Conservation (phyloP, 192 early-diverging fungal genomes). For the Backusella westeae region DNA sequence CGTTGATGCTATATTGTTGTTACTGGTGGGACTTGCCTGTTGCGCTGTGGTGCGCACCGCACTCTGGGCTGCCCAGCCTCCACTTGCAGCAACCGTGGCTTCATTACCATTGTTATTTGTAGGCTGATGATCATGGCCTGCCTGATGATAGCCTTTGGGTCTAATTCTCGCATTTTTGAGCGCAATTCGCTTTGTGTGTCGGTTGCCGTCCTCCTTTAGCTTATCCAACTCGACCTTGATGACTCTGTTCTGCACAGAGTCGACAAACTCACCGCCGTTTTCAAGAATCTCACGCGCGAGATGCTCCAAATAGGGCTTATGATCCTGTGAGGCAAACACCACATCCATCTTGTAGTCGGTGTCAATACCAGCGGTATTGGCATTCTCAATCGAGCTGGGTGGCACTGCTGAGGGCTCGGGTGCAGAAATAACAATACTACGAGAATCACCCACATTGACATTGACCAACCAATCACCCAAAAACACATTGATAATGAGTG, state of each 20-base stretch:
- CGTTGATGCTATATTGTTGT: background rate
- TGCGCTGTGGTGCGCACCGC: conserved; percentile 21
- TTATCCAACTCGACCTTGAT: conserved; percentile 51
- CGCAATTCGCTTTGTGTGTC: conserved; percentile 39
- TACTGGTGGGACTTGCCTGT: background rate
- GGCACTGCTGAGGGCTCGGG: conserved; percentile 6
- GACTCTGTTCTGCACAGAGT: conserved; percentile 50
- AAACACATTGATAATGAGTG: conserved; percentile 54
- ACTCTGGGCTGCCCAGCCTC: conserved; percentile 15
- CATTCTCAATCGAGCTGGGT: conserved; percentile 12
- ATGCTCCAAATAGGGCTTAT: conserved; percentile 57
- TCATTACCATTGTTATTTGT: background rate
- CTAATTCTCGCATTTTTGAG: conserved; percentile 60
- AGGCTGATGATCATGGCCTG: conserved; percentile 12
- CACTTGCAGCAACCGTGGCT: background rate
- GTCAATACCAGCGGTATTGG: conserved; percentile 21
- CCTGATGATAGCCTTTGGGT: conserved; percentile 39
- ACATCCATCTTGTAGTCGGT: conserved; percentile 46
- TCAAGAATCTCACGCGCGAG: conserved; percentile 52
- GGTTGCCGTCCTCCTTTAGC: conserved; percentile 46
- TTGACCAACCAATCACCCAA: conserved; percentile 57
- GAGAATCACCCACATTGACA: conserved; percentile 58
- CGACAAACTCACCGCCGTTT: conserved; percentile 61
- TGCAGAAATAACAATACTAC: conserved; percentile 46
- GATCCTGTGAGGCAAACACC: conserved; percentile 53